A percentile compares a stretch with the other conserved stretches of the same genome.
phyloP scores from a whole-genome alignment of 2,329 filamentous ascomycete genomes.

The Colletotrichum liaoningense region DNA sequence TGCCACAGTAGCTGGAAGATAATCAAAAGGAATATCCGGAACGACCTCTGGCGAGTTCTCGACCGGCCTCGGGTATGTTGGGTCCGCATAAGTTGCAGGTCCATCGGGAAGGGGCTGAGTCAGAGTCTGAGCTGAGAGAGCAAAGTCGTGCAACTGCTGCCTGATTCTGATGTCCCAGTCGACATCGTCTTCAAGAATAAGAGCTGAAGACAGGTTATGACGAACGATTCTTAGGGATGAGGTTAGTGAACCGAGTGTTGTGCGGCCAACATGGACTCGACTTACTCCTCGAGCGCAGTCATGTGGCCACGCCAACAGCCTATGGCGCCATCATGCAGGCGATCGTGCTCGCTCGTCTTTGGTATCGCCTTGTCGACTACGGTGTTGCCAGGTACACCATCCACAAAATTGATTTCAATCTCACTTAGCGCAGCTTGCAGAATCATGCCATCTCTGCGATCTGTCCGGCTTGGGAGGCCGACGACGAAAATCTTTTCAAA shows the following conservation, averaged over 20 bases:
- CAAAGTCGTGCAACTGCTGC: constrained; percentile 56
- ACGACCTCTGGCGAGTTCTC: constrained; percentile 3
- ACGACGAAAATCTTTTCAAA: constrained; percentile 66
- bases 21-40: constrained; percentile 38
- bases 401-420: constrained; percentile 57
- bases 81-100: constrained; percentile 39
- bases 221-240: constrained; percentile 50
- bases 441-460: constrained; percentile 62
- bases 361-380: constrained; percentile 52
- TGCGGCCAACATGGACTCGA: neutral
- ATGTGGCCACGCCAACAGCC: constrained; percentile 55
- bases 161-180: constrained; percentile 68
- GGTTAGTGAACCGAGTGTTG: neutral
- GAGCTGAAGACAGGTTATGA: constrained; percentile 56
- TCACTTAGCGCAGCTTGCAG: constrained; percentile 58
- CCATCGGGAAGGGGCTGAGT: constrained; percentile 43
- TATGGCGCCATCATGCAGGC: constrained; percentile 42
- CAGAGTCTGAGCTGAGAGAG: constrained; percentile 48
- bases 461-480: constrained; percentile 60
- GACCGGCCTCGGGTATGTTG: constrained; percentile 39
- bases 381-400: constrained; percentile 54
- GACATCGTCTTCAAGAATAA: constrained; percentile 67
- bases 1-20: constrained; percentile 35
- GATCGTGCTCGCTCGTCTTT: constrained; percentile 45
- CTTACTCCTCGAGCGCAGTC: constrained; percentile 48